Evolutionary conservation across 129 eudicot species (phyloP).

Genomic region (Chrysanthemum lavandulifolium): DNA sequence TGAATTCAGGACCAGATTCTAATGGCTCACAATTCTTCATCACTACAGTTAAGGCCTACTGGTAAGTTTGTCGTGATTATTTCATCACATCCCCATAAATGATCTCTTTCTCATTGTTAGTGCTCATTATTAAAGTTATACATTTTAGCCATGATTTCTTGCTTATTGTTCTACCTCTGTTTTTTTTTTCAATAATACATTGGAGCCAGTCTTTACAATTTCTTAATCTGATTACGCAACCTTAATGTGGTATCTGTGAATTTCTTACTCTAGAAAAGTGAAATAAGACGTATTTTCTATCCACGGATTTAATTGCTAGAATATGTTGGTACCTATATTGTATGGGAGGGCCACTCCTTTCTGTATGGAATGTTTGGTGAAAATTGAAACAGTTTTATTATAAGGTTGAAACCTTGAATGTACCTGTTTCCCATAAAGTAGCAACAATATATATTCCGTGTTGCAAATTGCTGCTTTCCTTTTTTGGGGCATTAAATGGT

Average conservation of each 20-base stretch:
- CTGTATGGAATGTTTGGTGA: too few species aligned
- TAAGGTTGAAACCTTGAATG: too few species aligned
- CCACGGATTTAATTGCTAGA: not conserved
- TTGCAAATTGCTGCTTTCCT: too few species aligned
- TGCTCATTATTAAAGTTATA: not conserved
- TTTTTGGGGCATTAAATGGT: too few species aligned
- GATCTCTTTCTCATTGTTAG: not conserved
- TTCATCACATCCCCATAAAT: not conserved
- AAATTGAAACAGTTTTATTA: too few species aligned
- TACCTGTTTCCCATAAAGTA: too few species aligned
- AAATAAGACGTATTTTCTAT: too few species aligned
- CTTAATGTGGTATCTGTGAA: too few species aligned
- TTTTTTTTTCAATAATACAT: not conserved
- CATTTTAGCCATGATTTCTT: not conserved
- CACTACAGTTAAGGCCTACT: constrained; percentile 83
- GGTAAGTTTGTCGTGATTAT: constrained; percentile 49
- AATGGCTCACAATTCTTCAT: constrained; percentile 94
- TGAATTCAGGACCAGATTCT: constrained; percentile 91
- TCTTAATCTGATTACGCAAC: too few species aligned
- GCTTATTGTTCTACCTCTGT: not conserved
- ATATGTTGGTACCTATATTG: not conserved
- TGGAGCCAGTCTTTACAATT: not conserved
- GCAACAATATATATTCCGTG: too few species aligned
- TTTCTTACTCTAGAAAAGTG: too few species aligned
- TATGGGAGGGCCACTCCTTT: not conserved